phyloP scores from a whole-genome alignment of 345 rosid genomes.

The Eutrema japonicum region DNA sequence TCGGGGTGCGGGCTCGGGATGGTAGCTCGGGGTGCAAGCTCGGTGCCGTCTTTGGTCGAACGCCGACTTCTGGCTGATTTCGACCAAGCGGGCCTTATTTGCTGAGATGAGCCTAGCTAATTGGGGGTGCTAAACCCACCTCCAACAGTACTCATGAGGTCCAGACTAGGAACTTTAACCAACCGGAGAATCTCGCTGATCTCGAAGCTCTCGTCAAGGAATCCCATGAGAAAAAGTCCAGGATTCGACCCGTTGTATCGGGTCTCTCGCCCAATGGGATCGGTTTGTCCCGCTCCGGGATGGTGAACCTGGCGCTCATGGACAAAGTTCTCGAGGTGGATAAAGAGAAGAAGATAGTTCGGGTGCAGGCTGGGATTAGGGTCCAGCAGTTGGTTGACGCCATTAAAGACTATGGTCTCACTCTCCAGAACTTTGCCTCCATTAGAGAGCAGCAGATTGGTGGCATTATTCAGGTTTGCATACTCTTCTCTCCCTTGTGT shows the following conservation, averaged over 20 bases:
- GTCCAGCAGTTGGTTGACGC: slow-evolving; percentile 91
- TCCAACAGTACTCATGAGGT: slow-evolving; percentile 99
- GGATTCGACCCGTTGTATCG: slow-evolving; percentile 92
- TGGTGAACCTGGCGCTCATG: slow-evolving; percentile 89
- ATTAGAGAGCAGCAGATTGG: slow-evolving; percentile 99
- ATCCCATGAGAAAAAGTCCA: slow-evolving; percentile 54
- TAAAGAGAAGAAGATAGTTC: slow-evolving; percentile 77
- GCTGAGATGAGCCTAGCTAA: no score
- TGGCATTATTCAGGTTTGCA: slow-evolving; percentile 91
- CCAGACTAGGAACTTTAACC: slow-evolving; percentile 81
- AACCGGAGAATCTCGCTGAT: slow-evolving; percentile 73
- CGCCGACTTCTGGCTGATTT: no score
- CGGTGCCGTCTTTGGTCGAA: no score
- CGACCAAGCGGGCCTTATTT: no score
- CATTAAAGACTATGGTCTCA: slow-evolving; percentile 74
- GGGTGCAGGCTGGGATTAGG: slow-evolving; percentile 87
- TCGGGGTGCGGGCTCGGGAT: no score
- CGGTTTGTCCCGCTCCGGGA: slow-evolving; percentile 83
- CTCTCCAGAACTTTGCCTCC: slow-evolving; percentile 94
- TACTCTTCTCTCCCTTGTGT: not conserved
- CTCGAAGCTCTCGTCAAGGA: slow-evolving; percentile 73
- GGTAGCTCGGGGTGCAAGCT: no score
- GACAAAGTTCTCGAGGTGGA: slow-evolving; percentile 84
- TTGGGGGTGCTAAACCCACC: no score
- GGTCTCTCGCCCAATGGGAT: slow-evolving; percentile 93